Evolutionary conservation across 352 stramenopile genomes (phyloP), one percentile per base, ranked within the genome.

Genomic region (Phytopythium montanum): DNA sequence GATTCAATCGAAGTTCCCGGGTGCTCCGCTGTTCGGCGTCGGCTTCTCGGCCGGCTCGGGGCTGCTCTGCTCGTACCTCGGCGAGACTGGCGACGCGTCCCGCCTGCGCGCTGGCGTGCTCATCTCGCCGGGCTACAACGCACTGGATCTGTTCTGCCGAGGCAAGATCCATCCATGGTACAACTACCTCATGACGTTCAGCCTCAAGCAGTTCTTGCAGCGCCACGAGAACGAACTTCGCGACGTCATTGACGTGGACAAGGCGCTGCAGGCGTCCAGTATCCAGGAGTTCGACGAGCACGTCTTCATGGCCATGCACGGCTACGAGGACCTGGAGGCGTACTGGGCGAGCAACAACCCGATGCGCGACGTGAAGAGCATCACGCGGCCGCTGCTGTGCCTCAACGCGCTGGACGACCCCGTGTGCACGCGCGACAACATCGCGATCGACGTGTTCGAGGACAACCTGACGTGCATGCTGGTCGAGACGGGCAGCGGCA

Each of bases 261-360:
- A 51, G 18, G 81, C 79, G 34, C 54, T 94, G 3, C 63, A 65
- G 41, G 76, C 81, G 18, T 83, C 60, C 1, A 85, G 60, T 8
- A 83, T 94, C 49, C 61, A 70, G 5, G 78, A 90, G 60, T 92
- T 94, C 52, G 84, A 94, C 53, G 60, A 81, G 46, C 84, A 79
- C 25, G 81, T 94, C 58, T 94, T 85, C 74, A 88, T 90, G 70
- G 84, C 77, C 42, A 84, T 94, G 69, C 78, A 94, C 62, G 84
- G 81, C 5, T 92, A 90, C 57, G 57, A 62, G 3, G 70, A 87
- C 56, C 44, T 91, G 6, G 79, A 87, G 52, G 44, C 65, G 16
- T 94, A 92, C 60, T 94, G 84, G 84, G 50, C 60, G 21, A 39
- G 78, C 21, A 94, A 94, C 68, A 86, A 94, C 66, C 84, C 84